Percentiles rank a stretch among this genome's conserved stretches.
These are phyloP conservation scores for Macrophomina pseudophaseolina DNA, from an alignment of 2,329 filamentous ascomycete species.

Conservation along the genomic window DNA sequence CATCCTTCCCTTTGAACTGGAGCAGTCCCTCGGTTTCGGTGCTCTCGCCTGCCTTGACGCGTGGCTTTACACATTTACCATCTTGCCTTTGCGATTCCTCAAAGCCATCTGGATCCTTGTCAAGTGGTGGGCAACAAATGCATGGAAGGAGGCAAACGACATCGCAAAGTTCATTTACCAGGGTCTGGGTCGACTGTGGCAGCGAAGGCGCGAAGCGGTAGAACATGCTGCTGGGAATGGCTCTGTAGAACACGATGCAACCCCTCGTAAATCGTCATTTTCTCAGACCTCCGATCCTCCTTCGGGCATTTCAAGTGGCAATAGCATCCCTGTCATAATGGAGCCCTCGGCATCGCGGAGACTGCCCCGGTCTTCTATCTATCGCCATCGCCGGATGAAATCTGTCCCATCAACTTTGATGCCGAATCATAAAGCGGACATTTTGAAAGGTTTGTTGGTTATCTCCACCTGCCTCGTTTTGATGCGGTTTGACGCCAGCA, in stretches of 20 bases:
- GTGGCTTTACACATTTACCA: slow-evolving; percentile 96
- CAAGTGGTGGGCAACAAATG: slow-evolving; percentile 76
- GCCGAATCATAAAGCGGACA: slow-evolving; percentile 91
- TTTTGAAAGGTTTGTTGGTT: slow-evolving; percentile 88
- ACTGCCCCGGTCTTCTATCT: slow-evolving; percentile 39
- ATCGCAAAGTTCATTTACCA: slow-evolving; percentile 77
- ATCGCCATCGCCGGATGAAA: slow-evolving; percentile 73
- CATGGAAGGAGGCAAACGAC: slow-evolving; percentile 74
- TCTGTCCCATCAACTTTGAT: slow-evolving; percentile 84
- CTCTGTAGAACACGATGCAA: slow-evolving; percentile 20
- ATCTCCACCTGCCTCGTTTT: slow-evolving; percentile 82
- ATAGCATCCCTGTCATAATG: slow-evolving; percentile 32
- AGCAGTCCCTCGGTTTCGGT: slow-evolving; percentile 85
- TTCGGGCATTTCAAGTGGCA: slow-evolving; percentile 7
- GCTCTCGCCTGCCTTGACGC: slow-evolving; percentile 90
- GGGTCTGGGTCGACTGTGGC: slow-evolving; percentile 81
- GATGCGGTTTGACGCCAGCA: slow-evolving; percentile 90
- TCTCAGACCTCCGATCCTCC: slow-evolving; percentile 28
- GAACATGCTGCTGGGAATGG: slow-evolving; percentile 30
- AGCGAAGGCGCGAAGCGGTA: slow-evolving; percentile 57
- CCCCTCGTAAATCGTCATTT: slow-evolving; percentile 37
- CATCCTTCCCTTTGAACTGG: slow-evolving; percentile 78
- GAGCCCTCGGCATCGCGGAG: slow-evolving; percentile 39
- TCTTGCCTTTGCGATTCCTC: slow-evolving; percentile 85
- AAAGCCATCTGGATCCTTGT: slow-evolving; percentile 78